Base-by-base conservation (phyloP, 352 stramenopile genomes). In the Peronospora belbahrii region DNA sequence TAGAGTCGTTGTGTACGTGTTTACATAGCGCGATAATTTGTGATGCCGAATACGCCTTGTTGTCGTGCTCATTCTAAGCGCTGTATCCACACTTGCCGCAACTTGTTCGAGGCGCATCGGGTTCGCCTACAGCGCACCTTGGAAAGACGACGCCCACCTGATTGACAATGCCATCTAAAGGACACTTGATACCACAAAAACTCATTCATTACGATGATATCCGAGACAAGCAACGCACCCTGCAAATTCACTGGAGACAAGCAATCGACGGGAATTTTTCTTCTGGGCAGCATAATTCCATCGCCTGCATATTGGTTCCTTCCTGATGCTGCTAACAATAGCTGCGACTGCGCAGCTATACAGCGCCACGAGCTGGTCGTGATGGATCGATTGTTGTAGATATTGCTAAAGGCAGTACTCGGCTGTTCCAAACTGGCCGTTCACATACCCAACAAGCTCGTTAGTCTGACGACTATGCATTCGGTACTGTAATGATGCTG, bases 241-340 rank as follows among this genome's bases (percentile, higher is more conserved):
- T 24, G 85, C 85, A 59, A 96, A 96, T 55, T 96, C 85, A 48
- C 81, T 94, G 55, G 95, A 88, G 22, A 96, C 83, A 3, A 96
- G 69, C 14, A 95, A 84, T 0, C 85, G 84, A 15, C 92, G 79
- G 20, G 81, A 88, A 23, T 62, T 82, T 18, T 84, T 81, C 48
- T 83, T 85, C 40, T 88, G 77, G 3, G 77, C 70, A 2, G 82
- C 83, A 13, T 39, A 94, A 96, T 58, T 96, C 85, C 75, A 95
- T 92, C 1, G 79, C 83, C 34, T 95, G 84, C 5, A 96, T 52
- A 44, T 95, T 96, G 56, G 95, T 95, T 18, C 86, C 84, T 74
- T 95, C 84, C 37, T 84, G 41, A 95, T 85, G 42, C 80, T 92
- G 34, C 77, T 96, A 18, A 95, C 73, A 23, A 96, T 78, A 11